These are phyloP conservation scores for Aspergillus brunneoviolaceus DNA, from an alignment of 2,329 filamentous ascomycete genomes.

Conservation along the genomic window DNA sequence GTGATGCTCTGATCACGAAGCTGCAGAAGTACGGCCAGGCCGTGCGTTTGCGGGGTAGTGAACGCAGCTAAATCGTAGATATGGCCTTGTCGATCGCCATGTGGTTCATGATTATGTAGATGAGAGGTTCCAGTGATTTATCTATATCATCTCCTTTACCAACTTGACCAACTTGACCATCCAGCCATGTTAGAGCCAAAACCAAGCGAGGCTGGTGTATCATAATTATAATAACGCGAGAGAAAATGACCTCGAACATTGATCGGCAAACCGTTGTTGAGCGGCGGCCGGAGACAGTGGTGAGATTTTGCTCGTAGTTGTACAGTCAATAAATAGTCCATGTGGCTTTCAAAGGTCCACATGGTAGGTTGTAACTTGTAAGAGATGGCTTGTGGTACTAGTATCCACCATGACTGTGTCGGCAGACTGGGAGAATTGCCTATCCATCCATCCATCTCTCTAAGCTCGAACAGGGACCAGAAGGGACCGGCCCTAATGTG, in stretches of 20 bases:
- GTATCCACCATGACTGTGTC: background rate
- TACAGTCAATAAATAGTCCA: background rate
- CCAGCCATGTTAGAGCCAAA: constrained; percentile 19
- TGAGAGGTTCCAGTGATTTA: constrained; percentile 12
- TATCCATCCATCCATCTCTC: background rate
- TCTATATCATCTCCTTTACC: constrained; percentile 6
- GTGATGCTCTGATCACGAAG: constrained; percentile 97
- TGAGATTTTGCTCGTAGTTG: no score
- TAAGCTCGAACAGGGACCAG: background rate
- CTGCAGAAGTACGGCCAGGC: constrained; percentile 98
- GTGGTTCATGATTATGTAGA: constrained; percentile 6
- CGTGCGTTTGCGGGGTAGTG: constrained; percentile 88
- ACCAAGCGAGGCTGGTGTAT: constrained; percentile 26
- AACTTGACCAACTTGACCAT: background rate
- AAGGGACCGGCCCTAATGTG: background rate
- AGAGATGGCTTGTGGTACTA: background rate
- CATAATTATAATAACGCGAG: constrained; percentile 23
- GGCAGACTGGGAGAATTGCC: background rate
- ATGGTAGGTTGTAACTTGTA: background rate
- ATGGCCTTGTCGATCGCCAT: constrained; percentile 3
- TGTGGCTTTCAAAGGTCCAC: background rate
- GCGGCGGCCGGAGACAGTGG: background rate
- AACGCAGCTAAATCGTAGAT: constrained; percentile 64
- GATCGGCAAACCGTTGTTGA: background rate
- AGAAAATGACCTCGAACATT: constrained; percentile 14